A percentile compares a stretch with the other conserved stretches of the same genome.
Evolutionary conservation across 2,329 filamentous ascomycete genomes (phyloP).

Genomic region (Hypoxylon sp.): DNA sequence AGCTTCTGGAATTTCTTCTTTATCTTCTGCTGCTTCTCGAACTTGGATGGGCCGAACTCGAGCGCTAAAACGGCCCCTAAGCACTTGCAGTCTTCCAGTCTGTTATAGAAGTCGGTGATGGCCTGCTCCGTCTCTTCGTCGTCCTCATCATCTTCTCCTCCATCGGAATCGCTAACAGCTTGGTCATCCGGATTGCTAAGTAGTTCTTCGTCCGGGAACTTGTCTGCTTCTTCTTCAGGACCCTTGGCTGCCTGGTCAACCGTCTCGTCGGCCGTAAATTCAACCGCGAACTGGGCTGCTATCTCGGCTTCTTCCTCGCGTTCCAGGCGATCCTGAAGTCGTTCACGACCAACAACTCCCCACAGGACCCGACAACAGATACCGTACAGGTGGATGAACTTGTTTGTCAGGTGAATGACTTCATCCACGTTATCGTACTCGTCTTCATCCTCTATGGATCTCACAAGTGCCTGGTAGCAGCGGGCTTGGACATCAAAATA

Average conservation of each 20-base stretch:
- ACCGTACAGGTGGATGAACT: background rate
- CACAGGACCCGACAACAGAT: conserved; percentile 5
- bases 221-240: background rate
- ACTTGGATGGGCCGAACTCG: background rate
- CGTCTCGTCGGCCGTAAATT: background rate
- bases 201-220: background rate
- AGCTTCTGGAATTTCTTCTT: background rate
- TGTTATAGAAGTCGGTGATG: no score
- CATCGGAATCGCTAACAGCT: background rate
- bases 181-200: background rate
- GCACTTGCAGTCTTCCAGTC: background rate
- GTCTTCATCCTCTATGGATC: background rate
- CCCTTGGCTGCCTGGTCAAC: background rate
- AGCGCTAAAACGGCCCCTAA: background rate
- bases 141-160: background rate
- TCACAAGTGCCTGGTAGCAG: conserved; percentile 1
- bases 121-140: background rate
- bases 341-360: background rate
- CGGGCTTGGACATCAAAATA: background rate
- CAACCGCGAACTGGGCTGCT: background rate
- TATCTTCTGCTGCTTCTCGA: background rate
- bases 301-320: background rate
- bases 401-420: background rate
- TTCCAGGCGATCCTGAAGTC: background rate
- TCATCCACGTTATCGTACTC: background rate